Conservation (phyloP, 257 asterid genomes). For the Gentiana straminea region DNA sequence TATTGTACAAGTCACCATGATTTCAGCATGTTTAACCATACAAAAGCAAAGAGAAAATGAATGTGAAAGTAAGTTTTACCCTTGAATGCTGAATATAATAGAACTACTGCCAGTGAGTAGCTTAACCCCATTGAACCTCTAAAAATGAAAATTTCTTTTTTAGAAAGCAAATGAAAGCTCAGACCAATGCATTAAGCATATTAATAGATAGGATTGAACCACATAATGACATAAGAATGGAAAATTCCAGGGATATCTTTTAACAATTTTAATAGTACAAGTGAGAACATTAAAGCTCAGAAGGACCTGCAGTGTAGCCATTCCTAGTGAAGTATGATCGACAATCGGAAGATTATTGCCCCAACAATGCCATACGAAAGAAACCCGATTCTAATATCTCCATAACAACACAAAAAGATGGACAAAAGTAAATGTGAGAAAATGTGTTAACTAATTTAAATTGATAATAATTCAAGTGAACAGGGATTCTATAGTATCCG, state of each 20-base stretch:
- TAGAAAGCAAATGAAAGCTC: constrained; percentile 14
- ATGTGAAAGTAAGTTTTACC: constrained; percentile 29
- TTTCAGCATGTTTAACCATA: too few species aligned
- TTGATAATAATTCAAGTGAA: constrained; percentile 5
- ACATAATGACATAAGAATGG: constrained; percentile 4
- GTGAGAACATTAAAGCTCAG: constrained; percentile 1
- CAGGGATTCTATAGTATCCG: constrained; percentile 11
- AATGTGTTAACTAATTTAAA: neutral
- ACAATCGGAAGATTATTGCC: constrained; percentile 67
- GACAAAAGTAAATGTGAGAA: constrained; percentile 3
- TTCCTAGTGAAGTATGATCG: constrained; percentile 92
- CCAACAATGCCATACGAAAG: constrained; percentile 97
- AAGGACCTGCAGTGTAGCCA: constrained; percentile 92
- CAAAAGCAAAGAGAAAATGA: too few species aligned
- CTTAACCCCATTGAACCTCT: constrained; percentile 80
- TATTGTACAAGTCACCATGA: too few species aligned
- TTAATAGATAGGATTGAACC: neutral
- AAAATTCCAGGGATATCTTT: too few species aligned
- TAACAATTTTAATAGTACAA: too few species aligned
- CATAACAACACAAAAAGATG: constrained; percentile 8
- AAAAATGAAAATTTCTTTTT: constrained; percentile 16
- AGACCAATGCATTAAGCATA: constrained; percentile 10
- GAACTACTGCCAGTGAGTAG: constrained; percentile 61
- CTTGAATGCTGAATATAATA: constrained; percentile 90
- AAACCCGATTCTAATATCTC: constrained; percentile 58